These are phyloP conservation scores for Biancaea sappan DNA, from an alignment of 306 rosid species.

Conservation along the genomic window DNA sequence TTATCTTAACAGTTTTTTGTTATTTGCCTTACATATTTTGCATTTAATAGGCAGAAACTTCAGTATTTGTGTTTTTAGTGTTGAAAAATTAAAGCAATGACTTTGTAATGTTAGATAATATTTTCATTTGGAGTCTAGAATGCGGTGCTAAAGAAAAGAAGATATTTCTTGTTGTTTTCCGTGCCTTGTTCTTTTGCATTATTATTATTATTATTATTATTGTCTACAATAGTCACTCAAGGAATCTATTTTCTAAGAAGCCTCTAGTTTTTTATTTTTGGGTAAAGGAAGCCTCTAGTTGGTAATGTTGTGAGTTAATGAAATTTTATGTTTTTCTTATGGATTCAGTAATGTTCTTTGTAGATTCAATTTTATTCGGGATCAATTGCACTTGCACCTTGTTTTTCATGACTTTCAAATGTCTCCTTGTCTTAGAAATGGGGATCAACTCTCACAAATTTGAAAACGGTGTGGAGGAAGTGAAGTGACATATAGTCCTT, in stretches of 20 bases:
- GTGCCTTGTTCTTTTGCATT: neutral
- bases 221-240: neutral
- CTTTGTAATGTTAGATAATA: neutral
- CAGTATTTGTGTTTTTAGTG: neutral
- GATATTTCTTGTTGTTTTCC: conserved; percentile 4
- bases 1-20: neutral
- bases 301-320: neutral
- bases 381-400: neutral
- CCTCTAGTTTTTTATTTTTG: too few relatives aligned
- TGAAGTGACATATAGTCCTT: too few relatives aligned
- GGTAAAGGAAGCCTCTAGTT: neutral
- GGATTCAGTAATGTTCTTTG: neutral
- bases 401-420: too few relatives aligned
- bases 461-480: too few relatives aligned
- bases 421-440: too few relatives aligned
- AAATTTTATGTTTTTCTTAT: neutral
- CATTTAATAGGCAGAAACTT: neutral
- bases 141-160: neutral
- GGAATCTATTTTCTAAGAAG: neutral
- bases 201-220: too few relatives aligned
- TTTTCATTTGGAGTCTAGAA: neutral
- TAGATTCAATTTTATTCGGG: conserved; percentile 2
- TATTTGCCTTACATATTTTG: neutral
- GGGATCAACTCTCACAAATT: too few relatives aligned
- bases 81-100: neutral